These are phyloP conservation scores for Lecanosticta acicola DNA, from an alignment of 2,329 filamentous ascomycete species.

Conservation along the genomic window DNA sequence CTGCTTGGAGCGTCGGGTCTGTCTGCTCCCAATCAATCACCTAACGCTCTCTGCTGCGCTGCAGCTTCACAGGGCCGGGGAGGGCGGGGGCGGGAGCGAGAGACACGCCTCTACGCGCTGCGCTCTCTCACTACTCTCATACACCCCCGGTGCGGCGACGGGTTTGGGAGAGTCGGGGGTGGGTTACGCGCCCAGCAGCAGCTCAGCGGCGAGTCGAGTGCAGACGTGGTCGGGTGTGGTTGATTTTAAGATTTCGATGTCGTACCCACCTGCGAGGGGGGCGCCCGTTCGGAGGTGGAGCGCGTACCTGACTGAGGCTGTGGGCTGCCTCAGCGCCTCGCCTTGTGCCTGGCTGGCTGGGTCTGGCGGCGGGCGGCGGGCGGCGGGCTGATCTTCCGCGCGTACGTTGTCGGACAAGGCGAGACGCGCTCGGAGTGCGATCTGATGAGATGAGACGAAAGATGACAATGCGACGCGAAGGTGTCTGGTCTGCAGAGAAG, in stretches of 20 bases:
- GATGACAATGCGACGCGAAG: no score
- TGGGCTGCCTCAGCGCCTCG: not conserved
- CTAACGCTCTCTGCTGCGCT: no score
- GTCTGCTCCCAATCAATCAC: no score
- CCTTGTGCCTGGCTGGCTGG: no score
- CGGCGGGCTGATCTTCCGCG: no score
- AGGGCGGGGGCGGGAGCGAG: not conserved
- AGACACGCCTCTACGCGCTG: not conserved
- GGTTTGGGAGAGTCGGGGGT: not conserved
- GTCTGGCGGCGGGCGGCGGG: not conserved
- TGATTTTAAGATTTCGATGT: constrained; percentile 8
- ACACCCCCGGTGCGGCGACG: no score
- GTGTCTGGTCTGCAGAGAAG: no score
- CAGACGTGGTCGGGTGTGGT: no score
- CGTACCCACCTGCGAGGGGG: not conserved
- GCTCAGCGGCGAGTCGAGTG: constrained; percentile 5
- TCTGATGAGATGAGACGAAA: no score
- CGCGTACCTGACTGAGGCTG: not conserved
- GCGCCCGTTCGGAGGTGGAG: not conserved
- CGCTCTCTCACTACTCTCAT: not conserved
- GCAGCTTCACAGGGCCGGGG: not conserved
- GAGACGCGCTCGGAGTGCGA: no score
- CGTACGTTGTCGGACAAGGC: no score
- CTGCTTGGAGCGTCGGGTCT: not conserved
- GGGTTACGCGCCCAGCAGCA: not conserved